Evolutionary conservation across 2,329 filamentous ascomycete genomes (phyloP).

Genomic region (Stemphylium lycopersici): DNA sequence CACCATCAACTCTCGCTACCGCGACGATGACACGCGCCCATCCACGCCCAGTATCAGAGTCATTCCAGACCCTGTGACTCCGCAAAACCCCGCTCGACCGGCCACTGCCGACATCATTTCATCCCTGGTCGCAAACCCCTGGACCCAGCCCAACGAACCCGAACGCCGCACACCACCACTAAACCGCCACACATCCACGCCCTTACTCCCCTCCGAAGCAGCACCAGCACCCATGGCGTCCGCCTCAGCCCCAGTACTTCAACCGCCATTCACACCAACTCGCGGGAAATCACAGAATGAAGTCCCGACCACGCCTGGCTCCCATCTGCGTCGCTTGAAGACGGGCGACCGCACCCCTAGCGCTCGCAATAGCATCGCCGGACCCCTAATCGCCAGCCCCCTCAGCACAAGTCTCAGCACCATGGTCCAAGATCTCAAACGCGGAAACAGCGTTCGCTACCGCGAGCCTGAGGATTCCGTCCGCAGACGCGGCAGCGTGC

Average conservation of each 20-base stretch:
- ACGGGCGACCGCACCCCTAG: conserved; percentile 47
- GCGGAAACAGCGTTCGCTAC: conserved; percentile 53
- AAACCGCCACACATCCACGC: conserved; percentile 36
- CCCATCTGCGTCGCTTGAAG: conserved; percentile 32
- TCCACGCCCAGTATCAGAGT: conserved; percentile 35
- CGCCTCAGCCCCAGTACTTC: conserved; percentile 25
- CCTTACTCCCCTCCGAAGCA: conserved; percentile 39
- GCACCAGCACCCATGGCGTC: conserved; percentile 21
- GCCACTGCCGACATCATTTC: conserved; percentile 25
- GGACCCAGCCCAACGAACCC: conserved; percentile 23
- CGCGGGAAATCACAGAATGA: conserved; percentile 20
- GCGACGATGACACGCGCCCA: conserved; percentile 21
- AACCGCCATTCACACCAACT: conserved; percentile 14
- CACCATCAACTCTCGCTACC: conserved; percentile 23
- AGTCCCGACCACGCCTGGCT: conserved; percentile 27
- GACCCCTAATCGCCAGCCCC: conserved; percentile 65
- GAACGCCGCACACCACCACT: conserved; percentile 10
- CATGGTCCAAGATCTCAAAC: conserved; percentile 68
- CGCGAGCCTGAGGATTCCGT: background rate
- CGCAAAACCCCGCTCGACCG: conserved; percentile 11
- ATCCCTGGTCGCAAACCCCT: conserved; percentile 38
- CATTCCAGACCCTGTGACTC: conserved; percentile 22
- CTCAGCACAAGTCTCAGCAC: conserved; percentile 66
- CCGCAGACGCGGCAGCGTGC: background rate
- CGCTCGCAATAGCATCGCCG: conserved; percentile 55